Base-by-base conservation (phyloP, 345 rosid genomes). In the Gossypium turneri region DNA sequence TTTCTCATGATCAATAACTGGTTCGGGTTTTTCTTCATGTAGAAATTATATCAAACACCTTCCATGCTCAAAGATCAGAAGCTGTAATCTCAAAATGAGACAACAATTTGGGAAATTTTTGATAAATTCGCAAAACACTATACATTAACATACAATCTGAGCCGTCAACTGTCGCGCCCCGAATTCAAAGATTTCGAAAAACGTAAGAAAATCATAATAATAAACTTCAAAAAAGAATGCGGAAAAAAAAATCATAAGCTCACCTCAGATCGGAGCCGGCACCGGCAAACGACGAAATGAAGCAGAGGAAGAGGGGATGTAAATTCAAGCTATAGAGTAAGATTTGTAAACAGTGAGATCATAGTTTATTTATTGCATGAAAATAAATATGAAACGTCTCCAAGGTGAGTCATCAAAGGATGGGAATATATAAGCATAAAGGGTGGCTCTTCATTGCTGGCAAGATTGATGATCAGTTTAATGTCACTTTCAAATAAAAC, bases 401-500 rank as follows among this genome's bases (percentile, higher is more conserved):
- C 9, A 3, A 38, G 38, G 55, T 77, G 84, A 77, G 60, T 11
- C 78, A 74, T 66, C 61, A 43, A 38, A 25, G 51, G 56, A 50
- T 34, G 24, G 10, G 34, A 12, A 50, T 62, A 48, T 29, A 29
- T 15, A 47, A 8, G 13, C 4, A 67, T 2, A 64, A 0, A 53
- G 78, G 79, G 72, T 75, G 75, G 79, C 77, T 79, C 79, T 75
- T 53, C 70, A 12, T 65, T 47, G 64, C 52, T 73, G 51, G 83
- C 65, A 74, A 76, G 7, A 7, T 6, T 60, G 7, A 57, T 76
- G 7, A 47, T 73, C 70, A 45, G 78, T 83, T 86, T 70, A 9
- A 80, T 74, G 72, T 86, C 85, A 70, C 84, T 80, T 73, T 83
- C 88, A 17, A 22, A 66, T 56, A 16, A 43, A 44, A n/a, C 22